A percentile compares a stretch with the other conserved stretches of the same genome.
phyloP scores from a whole-genome alignment of 2,329 filamentous ascomycete species.

The Pezicula radicicola region DNA sequence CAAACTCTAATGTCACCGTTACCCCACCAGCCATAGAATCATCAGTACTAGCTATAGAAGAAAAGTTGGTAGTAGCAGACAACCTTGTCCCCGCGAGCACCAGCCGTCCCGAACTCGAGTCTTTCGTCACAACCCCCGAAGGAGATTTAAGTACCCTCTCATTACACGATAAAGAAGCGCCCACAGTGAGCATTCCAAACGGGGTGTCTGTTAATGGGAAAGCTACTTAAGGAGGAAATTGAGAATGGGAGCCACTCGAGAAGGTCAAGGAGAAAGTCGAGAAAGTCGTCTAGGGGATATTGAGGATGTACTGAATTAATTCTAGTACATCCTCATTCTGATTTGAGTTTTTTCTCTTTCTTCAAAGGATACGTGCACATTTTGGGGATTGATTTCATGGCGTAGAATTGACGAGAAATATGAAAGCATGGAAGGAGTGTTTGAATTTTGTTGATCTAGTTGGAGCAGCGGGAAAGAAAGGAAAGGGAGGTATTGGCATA shows the following conservation, averaged over 20 bases:
- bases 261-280: conserved; percentile 2
- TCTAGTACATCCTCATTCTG: no score
- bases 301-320: no score
- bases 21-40: not conserved
- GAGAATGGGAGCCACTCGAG: conserved; percentile 2
- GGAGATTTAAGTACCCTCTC: conserved; percentile 3
- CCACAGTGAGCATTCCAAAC: conserved; percentile 6
- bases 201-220: not conserved
- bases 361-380: no score
- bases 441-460: no score
- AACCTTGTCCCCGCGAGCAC: conserved; percentile 11
- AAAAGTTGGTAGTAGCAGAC: conserved; percentile 10
- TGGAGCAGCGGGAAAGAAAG: no score
- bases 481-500: no score
- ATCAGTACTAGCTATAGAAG: not conserved
- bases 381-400: no score
- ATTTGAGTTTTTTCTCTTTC: no score
- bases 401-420: no score
- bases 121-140: conserved; percentile 21
- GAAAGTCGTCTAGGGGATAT: no score
- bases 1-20: not conserved
- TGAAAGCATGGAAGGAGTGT: no score
- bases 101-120: conserved; percentile 17
- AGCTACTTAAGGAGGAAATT: not conserved
- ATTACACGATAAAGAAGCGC: conserved; percentile 11